Conservation (phyloP, 2,329 filamentous ascomycete species). For the Pleoardoris graminearum region DNA sequence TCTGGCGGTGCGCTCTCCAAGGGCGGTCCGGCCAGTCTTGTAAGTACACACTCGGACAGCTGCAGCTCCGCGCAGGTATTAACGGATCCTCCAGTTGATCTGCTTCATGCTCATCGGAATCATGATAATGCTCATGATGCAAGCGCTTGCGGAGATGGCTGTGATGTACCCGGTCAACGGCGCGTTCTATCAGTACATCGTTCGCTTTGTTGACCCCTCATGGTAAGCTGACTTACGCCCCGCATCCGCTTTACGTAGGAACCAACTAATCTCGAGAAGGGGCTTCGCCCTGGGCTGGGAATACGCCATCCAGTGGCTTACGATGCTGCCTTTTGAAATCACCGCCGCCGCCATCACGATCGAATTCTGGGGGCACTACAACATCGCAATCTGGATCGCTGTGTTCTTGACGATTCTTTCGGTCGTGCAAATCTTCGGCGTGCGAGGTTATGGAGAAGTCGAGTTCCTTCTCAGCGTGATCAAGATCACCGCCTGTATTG, state of each 20-base stretch:
- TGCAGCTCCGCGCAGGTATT: neutral
- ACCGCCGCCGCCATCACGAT: constrained; percentile 28
- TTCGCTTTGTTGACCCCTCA: constrained; percentile 49
- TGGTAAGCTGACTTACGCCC: constrained; percentile 26
- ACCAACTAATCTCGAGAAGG: constrained; percentile 23
- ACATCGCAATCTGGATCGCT: constrained; percentile 33
- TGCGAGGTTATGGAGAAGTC: constrained; percentile 46
- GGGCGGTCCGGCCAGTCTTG: constrained; percentile 46
- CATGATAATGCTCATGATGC: constrained; percentile 47
- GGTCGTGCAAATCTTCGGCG: constrained; percentile 38
- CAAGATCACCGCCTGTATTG: constrained; percentile 62
- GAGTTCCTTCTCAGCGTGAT: constrained; percentile 62
- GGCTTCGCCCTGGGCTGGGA: constrained; percentile 42
- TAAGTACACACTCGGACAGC: constrained; percentile 3
- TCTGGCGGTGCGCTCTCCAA: constrained; percentile 50
- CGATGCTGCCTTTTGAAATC: constrained; percentile 40
- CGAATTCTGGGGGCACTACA: constrained; percentile 5
- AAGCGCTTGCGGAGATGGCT: constrained; percentile 48
- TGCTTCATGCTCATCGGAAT: constrained; percentile 36
- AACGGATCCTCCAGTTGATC: constrained; percentile 21
- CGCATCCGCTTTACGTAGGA: neutral
- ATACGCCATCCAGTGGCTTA: constrained; percentile 38
- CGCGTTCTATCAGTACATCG: constrained; percentile 47
- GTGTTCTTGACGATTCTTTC: constrained; percentile 33
- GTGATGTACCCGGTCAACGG: constrained; percentile 49